Percentiles rank a stretch among this genome's conserved stretches.
Conservation (phyloP, 2,329 filamentous ascomycete species). For the Epicoccum nigrum region DNA sequence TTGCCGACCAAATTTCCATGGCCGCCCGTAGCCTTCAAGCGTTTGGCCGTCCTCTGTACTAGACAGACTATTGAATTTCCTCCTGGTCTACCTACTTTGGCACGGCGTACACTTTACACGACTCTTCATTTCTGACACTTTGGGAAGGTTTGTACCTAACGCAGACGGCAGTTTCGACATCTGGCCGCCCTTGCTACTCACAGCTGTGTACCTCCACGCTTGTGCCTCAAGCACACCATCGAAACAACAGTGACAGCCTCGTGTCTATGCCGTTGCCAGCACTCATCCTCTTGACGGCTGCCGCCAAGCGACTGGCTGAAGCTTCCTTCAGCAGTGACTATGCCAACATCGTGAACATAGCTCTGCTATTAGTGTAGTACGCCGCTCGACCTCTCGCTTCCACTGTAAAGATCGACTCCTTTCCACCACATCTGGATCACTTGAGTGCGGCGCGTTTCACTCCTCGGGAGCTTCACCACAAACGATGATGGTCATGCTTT, state of each 20-base stretch:
- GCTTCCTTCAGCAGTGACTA: not conserved
- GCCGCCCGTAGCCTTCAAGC: conserved; percentile 3
- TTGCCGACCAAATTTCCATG: conserved; percentile 1
- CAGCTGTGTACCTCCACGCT: conserved; percentile 8
- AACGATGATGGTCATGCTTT: not conserved
- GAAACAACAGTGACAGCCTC: not conserved
- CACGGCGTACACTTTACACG: conserved; percentile 4
- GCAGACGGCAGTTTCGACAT: conserved; percentile 15
- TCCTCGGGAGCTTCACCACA: conserved; percentile 5
- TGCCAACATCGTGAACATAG: not conserved
- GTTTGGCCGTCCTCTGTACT: conserved; percentile 3
- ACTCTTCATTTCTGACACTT: conserved; percentile 5
- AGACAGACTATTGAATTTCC: conserved; percentile 10
- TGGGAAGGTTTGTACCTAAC: conserved; percentile 17
- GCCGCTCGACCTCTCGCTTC: not conserved
- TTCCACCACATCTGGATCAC: conserved; percentile 2
- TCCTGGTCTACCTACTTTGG: conserved; percentile 9
- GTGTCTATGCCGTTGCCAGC: conserved; percentile 15
- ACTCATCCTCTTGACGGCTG: not conserved
- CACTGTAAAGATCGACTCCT: conserved; percentile 4
- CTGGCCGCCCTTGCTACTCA: conserved; percentile 14
- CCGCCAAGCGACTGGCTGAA: not conserved
- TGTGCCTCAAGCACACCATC: conserved; percentile 9
- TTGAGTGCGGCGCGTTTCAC: conserved; percentile 11
- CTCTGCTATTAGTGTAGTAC: not conserved